Conservation (phyloP, 164 flowering plant genomes). For the Berberis vulgaris region DNA sequence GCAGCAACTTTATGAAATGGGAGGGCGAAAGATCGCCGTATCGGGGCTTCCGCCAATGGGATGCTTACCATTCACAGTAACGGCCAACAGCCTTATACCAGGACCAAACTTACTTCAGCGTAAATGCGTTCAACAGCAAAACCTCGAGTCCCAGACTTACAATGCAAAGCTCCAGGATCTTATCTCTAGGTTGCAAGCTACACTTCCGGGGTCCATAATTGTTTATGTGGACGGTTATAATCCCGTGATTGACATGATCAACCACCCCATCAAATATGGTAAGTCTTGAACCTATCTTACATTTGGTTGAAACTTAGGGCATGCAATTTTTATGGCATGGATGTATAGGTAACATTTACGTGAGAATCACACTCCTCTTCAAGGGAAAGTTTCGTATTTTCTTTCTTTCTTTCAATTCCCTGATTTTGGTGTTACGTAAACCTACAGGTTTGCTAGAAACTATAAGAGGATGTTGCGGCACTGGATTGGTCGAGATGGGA, state of each 20-base stretch:
- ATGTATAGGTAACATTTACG: too few species aligned
- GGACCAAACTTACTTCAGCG: slow-evolving; percentile 6
- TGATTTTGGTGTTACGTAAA: too few species aligned
- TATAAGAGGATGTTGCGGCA: slow-evolving; percentile 26
- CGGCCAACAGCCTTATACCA: slow-evolving; percentile 10
- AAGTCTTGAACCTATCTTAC: too few species aligned
- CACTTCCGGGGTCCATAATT: slow-evolving; percentile 13
- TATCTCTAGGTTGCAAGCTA: slow-evolving; percentile 6
- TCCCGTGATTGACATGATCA: slow-evolving; percentile 28
- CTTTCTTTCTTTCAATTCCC: too few species aligned
- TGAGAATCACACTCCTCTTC: too few species aligned
- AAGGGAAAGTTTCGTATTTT: too few species aligned
- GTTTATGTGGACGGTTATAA: slow-evolving; percentile 18
- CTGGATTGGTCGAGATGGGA: slow-evolving; percentile 23
- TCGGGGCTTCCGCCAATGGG: slow-evolving; percentile 32
- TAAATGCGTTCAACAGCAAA: slow-evolving; percentile 17
- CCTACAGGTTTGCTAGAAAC: slow-evolving; percentile 1
- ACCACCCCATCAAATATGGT: slow-evolving; percentile 22
- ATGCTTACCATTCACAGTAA: slow-evolving; percentile 27
- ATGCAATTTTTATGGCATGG: too few species aligned
- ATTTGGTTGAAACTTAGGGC: too few species aligned
- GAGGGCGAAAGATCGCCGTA: slow-evolving; percentile 23
- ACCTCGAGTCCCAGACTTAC: slow-evolving; percentile 18
- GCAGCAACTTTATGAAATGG: slow-evolving; percentile 18
- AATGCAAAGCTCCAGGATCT: slow-evolving; percentile 24